phyloP scores from a whole-genome alignment of 345 rosid genomes.

The Ceriops zippeliana region DNA sequence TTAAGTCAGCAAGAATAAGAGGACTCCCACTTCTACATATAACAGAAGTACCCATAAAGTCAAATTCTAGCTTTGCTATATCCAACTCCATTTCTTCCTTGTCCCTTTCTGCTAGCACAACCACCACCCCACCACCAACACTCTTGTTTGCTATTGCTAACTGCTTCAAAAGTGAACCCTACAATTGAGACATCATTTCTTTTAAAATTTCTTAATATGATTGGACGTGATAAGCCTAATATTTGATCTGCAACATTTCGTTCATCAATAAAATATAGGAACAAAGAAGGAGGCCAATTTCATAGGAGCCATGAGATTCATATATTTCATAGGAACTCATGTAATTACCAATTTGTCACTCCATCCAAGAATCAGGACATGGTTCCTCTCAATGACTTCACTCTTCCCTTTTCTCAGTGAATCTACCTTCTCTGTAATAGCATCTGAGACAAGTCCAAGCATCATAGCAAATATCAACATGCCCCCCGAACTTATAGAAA shows the following conservation, averaged over 20 bases:
- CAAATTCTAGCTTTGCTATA: conserved; percentile 79
- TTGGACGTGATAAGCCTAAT: background rate
- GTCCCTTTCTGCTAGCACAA: conserved; percentile 87
- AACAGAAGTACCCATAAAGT: conserved; percentile 87
- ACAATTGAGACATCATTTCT: conserved; percentile 19
- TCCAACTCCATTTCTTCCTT: conserved; percentile 95
- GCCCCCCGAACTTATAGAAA: conserved; percentile 87
- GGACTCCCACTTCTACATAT: conserved; percentile 95
- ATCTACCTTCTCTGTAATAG: conserved; percentile 92
- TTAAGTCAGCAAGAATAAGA: conserved; percentile 81
- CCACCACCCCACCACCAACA: conserved; percentile 79
- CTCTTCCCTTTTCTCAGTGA: conserved; percentile 86
- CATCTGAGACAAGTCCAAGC: conserved; percentile 94
- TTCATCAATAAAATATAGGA: background rate
- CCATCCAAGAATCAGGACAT: conserved; percentile 89
- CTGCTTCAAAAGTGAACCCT: conserved; percentile 95
- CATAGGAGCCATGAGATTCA: background rate
- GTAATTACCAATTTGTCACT: conserved; percentile 79
- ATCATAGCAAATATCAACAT: conserved; percentile 93
- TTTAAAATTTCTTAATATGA: conserved; percentile 5
- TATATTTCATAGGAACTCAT: conserved; percentile 3
- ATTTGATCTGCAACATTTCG: background rate
- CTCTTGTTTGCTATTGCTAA: conserved; percentile 93
- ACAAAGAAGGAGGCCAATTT: too few species aligned
- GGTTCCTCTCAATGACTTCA: conserved; percentile 87